Evolutionary conservation across 352 stramenopile species (phyloP).

Genomic region (Phytophthora lateralis): DNA sequence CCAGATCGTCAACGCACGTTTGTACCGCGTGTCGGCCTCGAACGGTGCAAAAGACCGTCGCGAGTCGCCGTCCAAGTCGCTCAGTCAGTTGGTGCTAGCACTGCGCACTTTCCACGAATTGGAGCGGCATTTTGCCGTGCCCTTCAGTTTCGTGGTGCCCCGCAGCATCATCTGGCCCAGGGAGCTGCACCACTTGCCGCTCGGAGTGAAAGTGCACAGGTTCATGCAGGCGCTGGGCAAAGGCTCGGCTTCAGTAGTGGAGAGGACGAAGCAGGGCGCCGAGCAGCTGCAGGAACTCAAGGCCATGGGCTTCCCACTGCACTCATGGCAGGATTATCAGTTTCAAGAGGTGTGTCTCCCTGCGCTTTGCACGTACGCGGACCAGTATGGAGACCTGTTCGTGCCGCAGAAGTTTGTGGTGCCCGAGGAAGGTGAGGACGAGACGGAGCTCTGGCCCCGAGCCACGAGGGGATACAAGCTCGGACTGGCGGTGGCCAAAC

Average conservation of each 20-base stretch:
- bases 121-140: slow-evolving; percentile 73
- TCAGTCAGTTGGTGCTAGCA: slow-evolving; percentile 47
- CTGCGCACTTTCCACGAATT: slow-evolving; percentile 60
- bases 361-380: slow-evolving; percentile 82
- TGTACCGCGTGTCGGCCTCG: slow-evolving; percentile 18
- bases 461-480: slow-evolving; percentile 84
- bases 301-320: slow-evolving; percentile 62
- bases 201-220: slow-evolving; percentile 64
- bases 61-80: not conserved
- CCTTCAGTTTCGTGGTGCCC: slow-evolving; percentile 41
- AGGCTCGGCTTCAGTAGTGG: slow-evolving; percentile 22
- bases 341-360: slow-evolving; percentile 67
- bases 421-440: slow-evolving; percentile 48
- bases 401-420: slow-evolving; percentile 94
- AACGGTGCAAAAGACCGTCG: not conserved
- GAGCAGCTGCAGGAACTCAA: slow-evolving; percentile 47
- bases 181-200: slow-evolving; percentile 53
- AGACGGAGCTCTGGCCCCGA: slow-evolving; percentile 61
- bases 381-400: slow-evolving; percentile 85
- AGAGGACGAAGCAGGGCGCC: slow-evolving; percentile 32
- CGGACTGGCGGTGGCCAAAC: slow-evolving; percentile 87
- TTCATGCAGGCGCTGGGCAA: slow-evolving; percentile 47
- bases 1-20: not conserved
- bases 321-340: slow-evolving; percentile 64
- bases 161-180: slow-evolving; percentile 37